These are phyloP conservation scores for Fusarium compactum DNA, from an alignment of 2,329 filamentous ascomycete species.

Conservation along the genomic window DNA sequence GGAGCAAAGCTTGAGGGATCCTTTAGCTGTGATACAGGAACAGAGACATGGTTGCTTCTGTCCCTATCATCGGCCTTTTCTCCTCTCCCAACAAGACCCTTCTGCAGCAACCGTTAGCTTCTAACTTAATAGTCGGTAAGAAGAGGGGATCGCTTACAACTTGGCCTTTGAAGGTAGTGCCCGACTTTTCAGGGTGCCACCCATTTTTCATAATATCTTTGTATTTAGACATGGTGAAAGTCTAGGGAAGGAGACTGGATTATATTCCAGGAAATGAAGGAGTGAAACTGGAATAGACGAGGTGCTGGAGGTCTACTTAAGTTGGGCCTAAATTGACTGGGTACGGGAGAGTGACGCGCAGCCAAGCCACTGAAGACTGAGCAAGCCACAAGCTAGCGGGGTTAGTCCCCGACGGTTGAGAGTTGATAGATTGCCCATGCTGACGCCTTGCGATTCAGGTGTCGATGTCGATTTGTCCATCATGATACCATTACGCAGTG, in stretches of 20 bases:
- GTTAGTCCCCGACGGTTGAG: conserved; percentile 11
- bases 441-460: conserved; percentile 40
- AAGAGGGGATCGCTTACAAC: conserved; percentile 53
- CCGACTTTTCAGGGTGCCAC: conserved; percentile 64
- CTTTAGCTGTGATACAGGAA: conserved; percentile 76
- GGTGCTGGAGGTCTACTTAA: conserved; percentile 18
- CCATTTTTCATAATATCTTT: conserved; percentile 64
- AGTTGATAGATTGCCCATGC: conserved; percentile 3
- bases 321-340: conserved; percentile 23
- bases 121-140: neutral
- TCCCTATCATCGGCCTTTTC: conserved; percentile 51
- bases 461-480: neutral
- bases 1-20: conserved; percentile 84
- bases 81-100: conserved; percentile 59
- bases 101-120: conserved; percentile 50
- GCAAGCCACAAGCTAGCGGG: conserved; percentile 37
- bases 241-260: neutral
- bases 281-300: conserved; percentile 7
- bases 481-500: conserved; percentile 1
- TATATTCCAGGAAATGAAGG: neutral
- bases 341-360: conserved; percentile 37
- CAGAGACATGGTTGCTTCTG: conserved; percentile 56
- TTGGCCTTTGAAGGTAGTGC: conserved; percentile 55
- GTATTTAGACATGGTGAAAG: conserved; percentile 57
- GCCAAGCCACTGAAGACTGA: conserved; percentile 28